Base-by-base conservation (phyloP, 2,329 filamentous ascomycete genomes). In the Aspergillus glaucus region DNA sequence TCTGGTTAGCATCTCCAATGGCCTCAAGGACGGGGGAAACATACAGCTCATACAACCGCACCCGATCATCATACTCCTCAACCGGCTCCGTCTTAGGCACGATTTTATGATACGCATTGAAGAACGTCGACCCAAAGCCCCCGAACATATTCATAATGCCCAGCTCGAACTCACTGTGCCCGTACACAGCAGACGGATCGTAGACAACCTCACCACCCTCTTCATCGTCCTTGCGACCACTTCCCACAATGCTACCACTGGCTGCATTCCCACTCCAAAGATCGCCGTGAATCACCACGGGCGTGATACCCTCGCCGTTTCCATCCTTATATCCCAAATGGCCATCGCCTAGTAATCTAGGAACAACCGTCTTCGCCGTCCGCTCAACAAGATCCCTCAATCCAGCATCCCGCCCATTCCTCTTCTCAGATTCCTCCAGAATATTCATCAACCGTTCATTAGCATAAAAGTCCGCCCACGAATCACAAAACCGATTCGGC, bases 71-170 rank as follows among this genome's bases (percentile, higher is more conserved):
- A 74, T 88, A 95, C 73, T 97, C 91, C 9, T 79, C 81, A 9
- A 75, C 78, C 0, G 91, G 91, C 64, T 95, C 87, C 7, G 86
- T 84, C 72, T 86, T 94, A 0, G 86, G 86, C 43, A 91, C 82
- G 21, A 89, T 62, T 36, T 73, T 66, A 64, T 87, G 81, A 65
- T 96, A 97, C 63, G 93, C 88, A 28, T 77, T 77, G 76, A 87
- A 83, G 60, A 95, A 95, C 1, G 62, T 67, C 0, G 67, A 60
- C 0, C 83, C 83, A 67, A 94, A 95, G 0, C 92, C 92, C 0
- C 91, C 91, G 77, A 96, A 97, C 90, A 96, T 95, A 45, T 79
- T 81, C 90, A 96, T 96, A 56, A 95, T 95, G 0, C 92, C 92
- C 46, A 95, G 73, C 57, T 96, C 92, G 67, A 85, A 96, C 73